Percentiles rank a stretch among this genome's conserved stretches.
phyloP scores from a whole-genome alignment of 129 eudicot species.

The Artemisia argyi region DNA sequence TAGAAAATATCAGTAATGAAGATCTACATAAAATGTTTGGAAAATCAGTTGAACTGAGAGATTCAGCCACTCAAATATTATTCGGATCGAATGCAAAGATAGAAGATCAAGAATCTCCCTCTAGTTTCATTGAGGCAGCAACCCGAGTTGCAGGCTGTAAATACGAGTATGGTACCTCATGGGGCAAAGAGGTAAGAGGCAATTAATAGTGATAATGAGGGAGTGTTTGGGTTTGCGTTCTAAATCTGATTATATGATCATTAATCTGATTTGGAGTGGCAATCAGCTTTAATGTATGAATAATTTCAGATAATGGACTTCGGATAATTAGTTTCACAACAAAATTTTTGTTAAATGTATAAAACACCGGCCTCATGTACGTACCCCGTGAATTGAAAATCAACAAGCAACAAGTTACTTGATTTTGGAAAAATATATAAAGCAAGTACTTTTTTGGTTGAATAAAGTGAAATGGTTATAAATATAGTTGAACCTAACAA shows the following conservation, averaged over 20 bases:
- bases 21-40: conserved; percentile 46
- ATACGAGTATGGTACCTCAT: conserved; percentile 54
- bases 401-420: no score
- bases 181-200: conserved; percentile 53
- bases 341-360: no score
- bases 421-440: no score
- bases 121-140: conserved; percentile 41
- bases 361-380: no score
- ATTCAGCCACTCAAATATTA: conserved; percentile 33
- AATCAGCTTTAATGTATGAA: conserved; percentile 26
- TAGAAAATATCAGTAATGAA: conserved; percentile 26
- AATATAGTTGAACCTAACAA: no score
- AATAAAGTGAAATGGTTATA: no score
- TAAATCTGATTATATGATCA: no score
- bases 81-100: conserved; percentile 19
- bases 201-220: neutral
- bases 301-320: no score
- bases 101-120: conserved; percentile 8
- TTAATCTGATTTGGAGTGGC: conserved; percentile 25
- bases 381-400: no score
- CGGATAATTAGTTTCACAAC: no score
- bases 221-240: conserved; percentile 36
- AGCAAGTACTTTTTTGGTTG: no score
- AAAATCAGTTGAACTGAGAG: conserved; percentile 35
- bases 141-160: conserved; percentile 38